phyloP scores from a whole-genome alignment of 2,329 filamentous ascomycete species.

The Purpureocillium lavendulum region DNA sequence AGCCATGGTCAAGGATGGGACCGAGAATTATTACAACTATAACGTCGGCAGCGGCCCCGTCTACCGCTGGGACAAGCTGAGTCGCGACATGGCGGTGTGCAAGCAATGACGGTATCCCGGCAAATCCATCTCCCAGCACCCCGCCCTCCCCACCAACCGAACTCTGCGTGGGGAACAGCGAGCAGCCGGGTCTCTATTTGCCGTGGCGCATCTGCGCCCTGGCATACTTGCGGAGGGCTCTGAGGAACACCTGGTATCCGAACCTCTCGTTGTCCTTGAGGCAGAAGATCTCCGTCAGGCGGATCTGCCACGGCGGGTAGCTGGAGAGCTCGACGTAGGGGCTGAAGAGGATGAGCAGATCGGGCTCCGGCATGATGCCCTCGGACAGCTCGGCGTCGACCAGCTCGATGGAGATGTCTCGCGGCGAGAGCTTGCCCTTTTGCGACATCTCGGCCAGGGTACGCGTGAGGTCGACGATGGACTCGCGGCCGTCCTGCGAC shows the following conservation, averaged over 20 bases:
- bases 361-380: conserved; percentile 78
- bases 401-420: conserved; percentile 77
- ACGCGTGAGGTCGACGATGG: conserved; percentile 89
- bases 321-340: conserved; percentile 77
- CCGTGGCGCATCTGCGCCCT: conserved; percentile 85
- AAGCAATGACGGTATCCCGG: conserved; percentile 16
- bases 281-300: conserved; percentile 88
- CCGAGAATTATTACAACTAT: conserved; percentile 78
- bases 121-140: conserved; percentile 2
- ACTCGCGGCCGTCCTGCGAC: conserved; percentile 81
- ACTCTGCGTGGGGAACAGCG: neutral
- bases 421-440: conserved; percentile 68
- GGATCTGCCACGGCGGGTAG: conserved; percentile 94
- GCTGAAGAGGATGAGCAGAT: conserved; percentile 80
- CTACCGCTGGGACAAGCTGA: conserved; percentile 56
- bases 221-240: conserved; percentile 75
- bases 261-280: conserved; percentile 71
- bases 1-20: conserved; percentile 63
- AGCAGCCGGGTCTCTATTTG: conserved; percentile 33
- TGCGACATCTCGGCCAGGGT: conserved; percentile 95
- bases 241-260: conserved; percentile 88
- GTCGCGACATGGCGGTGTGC: conserved; percentile 40
- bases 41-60: conserved; percentile 65
- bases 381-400: conserved; percentile 81
- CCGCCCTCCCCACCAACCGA: neutral